phyloP scores from a whole-genome alignment of 495 filamentous ascomycete genomes.

The Pyronema omphalodes region DNA sequence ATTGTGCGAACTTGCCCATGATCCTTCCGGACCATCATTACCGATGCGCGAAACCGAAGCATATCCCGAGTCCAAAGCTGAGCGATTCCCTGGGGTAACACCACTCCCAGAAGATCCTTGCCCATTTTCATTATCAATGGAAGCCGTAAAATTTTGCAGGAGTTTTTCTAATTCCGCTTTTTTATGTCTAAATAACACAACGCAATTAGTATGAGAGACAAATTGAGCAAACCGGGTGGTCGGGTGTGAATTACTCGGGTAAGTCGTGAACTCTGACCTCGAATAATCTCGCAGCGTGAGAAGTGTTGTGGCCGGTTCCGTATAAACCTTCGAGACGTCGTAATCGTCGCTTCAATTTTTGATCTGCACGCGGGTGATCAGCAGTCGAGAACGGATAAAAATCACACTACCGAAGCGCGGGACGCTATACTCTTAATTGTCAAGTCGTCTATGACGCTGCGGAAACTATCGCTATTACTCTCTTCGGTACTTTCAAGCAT shows the following conservation, averaged over 20 bases:
- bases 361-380: constrained; percentile 14
- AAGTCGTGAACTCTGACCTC: constrained; percentile 58
- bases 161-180: constrained; percentile 57
- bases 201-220: neutral
- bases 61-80: constrained; percentile 45
- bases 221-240: neutral
- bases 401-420: neutral
- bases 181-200: constrained; percentile 29
- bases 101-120: neutral
- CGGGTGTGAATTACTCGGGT: constrained; percentile 23
- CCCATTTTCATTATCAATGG: constrained; percentile 26
- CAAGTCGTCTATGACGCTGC: constrained; percentile 54
- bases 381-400: neutral
- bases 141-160: constrained; percentile 44
- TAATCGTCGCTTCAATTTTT: constrained; percentile 49
- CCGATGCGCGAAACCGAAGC: constrained; percentile 40
- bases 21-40: neutral
- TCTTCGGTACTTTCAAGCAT: constrained; percentile 28
- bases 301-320: constrained; percentile 34
- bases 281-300: constrained; percentile 47
- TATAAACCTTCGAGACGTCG: constrained; percentile 47
- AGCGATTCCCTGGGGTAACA: neutral
- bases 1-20: neutral
- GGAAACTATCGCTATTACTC: constrained; percentile 38
- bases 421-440: constrained; percentile 41